These are phyloP conservation scores for Naganishia cerealis DNA, from an alignment of 1,284 basidiomycete species.

Conservation along the genomic window DNA sequence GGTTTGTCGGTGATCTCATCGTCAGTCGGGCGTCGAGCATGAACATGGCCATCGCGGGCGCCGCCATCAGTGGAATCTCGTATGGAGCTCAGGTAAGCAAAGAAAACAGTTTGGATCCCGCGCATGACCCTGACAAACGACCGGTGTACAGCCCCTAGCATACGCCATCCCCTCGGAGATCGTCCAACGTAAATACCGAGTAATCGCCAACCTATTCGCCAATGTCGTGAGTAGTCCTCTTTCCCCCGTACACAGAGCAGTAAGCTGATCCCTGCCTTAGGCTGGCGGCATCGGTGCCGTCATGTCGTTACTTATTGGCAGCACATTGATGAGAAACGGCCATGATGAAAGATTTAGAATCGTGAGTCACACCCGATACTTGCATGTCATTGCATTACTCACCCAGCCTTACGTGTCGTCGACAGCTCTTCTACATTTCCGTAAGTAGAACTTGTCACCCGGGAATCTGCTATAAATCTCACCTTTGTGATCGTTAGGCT, in stretches of 20 bases:
- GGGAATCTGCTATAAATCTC: not conserved
- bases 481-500: not conserved
- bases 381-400: not conserved
- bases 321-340: constrained; percentile 21
- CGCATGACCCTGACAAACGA: not conserved
- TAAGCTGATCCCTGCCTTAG: not conserved
- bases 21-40: constrained; percentile 12
- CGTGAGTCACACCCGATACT: not conserved
- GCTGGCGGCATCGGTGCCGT: constrained; percentile 22
- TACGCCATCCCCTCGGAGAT: constrained; percentile 27
- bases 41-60: constrained; percentile 30
- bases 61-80: constrained; percentile 18
- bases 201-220: constrained; percentile 8
- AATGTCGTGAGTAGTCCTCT: constrained; percentile 6
- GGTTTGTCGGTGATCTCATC: constrained; percentile 17
- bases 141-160: not conserved
- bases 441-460: not conserved
- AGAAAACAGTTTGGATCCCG: too few species aligned
- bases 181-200: constrained; percentile 25
- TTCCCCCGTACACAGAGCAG: not conserved
- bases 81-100: constrained; percentile 22
- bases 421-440: constrained; percentile 19
- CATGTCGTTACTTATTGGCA: constrained; percentile 1
- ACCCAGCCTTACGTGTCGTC: not conserved
- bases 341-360: constrained; percentile 20